Conservation (phyloP, 805 yeast genomes). For the Sungouiella blattae region DNA sequence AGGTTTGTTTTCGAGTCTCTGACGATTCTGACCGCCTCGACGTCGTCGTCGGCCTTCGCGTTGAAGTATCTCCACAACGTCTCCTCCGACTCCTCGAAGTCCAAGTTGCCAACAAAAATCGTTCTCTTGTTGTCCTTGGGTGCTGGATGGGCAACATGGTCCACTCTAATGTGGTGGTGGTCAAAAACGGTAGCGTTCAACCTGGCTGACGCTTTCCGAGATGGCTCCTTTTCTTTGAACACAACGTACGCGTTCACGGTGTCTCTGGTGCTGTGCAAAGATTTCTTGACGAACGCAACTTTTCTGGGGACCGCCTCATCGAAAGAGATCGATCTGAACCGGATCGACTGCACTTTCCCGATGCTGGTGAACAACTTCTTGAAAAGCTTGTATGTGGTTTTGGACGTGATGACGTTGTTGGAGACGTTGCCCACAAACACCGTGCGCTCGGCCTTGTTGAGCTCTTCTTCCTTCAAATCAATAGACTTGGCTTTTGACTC, state of each 20-base stretch:
- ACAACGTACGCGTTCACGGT: conserved; percentile 89
- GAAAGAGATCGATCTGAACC: conserved; percentile 91
- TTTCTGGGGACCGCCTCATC: conserved; percentile 86
- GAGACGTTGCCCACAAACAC: conserved; percentile 87
- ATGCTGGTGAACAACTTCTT: conserved; percentile 53
- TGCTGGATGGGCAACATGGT: conserved; percentile 88
- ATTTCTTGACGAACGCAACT: conserved; percentile 80
- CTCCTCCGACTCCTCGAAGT: conserved; percentile 91
- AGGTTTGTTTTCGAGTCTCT: conserved; percentile 91
- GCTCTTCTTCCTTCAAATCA: conserved; percentile 66
- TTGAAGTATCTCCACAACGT: conserved; percentile 79
- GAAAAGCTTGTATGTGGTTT: conserved; percentile 57
- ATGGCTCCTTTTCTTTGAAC: conserved; percentile 51
- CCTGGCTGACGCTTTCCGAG: conserved; percentile 42
- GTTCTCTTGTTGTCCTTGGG: conserved; percentile 80
- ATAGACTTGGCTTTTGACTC: conserved; percentile 42
- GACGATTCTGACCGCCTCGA: conserved; percentile 85
- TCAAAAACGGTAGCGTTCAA: conserved; percentile 68
- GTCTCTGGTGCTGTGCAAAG: conserved; percentile 72
- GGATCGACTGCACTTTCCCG: conserved; percentile 65
- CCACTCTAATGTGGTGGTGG: conserved; percentile 81
- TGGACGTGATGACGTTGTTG: conserved; percentile 59
- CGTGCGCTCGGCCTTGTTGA: conserved; percentile 79
- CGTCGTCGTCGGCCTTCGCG: conserved; percentile 41
- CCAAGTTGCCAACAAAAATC: conserved; percentile 89